Base-by-base conservation (phyloP, 192 early-diverging fungal species). In the Tieghemiomyces parasiticus region DNA sequence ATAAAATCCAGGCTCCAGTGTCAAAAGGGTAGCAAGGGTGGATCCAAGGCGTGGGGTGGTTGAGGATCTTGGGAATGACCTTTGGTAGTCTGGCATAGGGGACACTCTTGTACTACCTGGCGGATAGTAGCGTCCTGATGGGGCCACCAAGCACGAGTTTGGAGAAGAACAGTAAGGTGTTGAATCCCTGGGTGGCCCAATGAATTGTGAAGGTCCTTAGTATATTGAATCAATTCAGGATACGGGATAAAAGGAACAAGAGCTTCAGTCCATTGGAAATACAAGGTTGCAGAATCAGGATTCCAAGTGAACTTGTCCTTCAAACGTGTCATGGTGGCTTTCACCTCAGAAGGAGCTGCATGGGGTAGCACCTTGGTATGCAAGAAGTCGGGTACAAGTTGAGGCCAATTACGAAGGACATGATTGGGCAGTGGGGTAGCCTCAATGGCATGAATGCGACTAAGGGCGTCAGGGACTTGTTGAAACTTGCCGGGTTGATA, bases 1-100 rank as follows among this genome's bases (percentile, higher is more conserved):
- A 63, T 63, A 31, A 63, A 63, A 35, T 63, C 62, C 16, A 63
- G 48, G 2, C 28, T 24, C 62, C 62, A 63, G 2, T 46, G n/a
- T n/a, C 35, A 25, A 48, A 63, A 63, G 0, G 55, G 62, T 26
- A 47, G 54, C 6, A 58, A 26, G 20, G 20, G 10, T 20, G 47
- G 45, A 12, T 31, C 25, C 25, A 63, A 34, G 20, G 26, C 35
- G 24, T 58, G 62, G 20, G 50, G 50, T 25, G 14, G 13, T 13
- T 20, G 4, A 9, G 50, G 2, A 14, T 20, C 50, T 2, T 20
- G 22, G 0, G 19, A 16, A 3, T 20, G 20, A 16, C 14, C 14
- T 2, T 14, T 26, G 28, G 1, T 2, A 16, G 28, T 4, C 9
- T 52, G 50, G 22, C 50, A 52, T 14, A 9, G 13, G 25, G 50